Base-by-base conservation (phyloP, 208 protist species). In the Porcisia hertigi region DNA sequence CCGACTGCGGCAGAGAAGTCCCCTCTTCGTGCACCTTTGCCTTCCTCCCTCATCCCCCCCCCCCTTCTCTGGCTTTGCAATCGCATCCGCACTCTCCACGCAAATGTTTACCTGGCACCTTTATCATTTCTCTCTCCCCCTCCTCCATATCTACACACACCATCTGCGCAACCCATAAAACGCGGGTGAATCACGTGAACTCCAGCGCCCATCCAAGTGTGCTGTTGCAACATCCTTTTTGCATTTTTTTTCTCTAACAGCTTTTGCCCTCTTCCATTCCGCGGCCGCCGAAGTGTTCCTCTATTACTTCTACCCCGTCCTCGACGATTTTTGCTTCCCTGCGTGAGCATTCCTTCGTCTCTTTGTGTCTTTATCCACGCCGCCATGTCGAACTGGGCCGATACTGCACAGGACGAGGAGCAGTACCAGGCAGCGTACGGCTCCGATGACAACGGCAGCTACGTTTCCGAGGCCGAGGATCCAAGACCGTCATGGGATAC, bases 401-500 rank as follows among this genome's bases (percentile, higher is more conserved):
- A 86, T 55, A 81, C 85, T 53, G 89, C 86, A 45, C 86, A 95
- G 25, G 88, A 92, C 60, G 84, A 91, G 65, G 75, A 83, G 30
- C 62, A 80, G 25, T 82, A 89, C 62, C 67, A 77, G 25, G 80
- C 83, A 45, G 73, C 71, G 53, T 49, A 81, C 52, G 62, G 47
- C 4, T 86, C 89, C 52, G 71, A 87, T 14, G 66, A 57, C 25
- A 57, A 36, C 23, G 69, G 86, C 49, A 82, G 73, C 58, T 77
- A 75, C 25, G 71, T 65, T 23, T 54, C 79, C 43, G 83, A 89
- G 45, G 77, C 84, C 16, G 84, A 87, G 69, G 76, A 72, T 11
- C 71, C 78, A 25, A 83, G 83, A 76, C 73, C 71, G 69, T 80
- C 71, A 23, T 96, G 92, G 92, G 88, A 84, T 41, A 90, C 92